Evolutionary conservation across 129 eudicot species (phyloP).

Genomic region (Erigeron canadensis): DNA sequence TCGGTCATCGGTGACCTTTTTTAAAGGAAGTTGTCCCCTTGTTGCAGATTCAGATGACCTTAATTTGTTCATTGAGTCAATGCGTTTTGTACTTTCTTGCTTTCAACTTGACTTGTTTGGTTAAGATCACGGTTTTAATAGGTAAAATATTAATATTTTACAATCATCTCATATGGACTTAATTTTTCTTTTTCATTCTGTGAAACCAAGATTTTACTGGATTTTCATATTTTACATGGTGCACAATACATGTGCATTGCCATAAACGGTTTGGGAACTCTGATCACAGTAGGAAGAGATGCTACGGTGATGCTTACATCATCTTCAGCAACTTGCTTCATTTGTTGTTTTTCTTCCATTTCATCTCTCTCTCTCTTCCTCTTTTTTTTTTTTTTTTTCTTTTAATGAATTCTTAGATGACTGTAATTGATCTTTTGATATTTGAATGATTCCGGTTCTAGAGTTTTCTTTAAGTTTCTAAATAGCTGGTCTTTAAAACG

Average conservation of each 20-base stretch:
- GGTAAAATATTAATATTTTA: too few species aligned
- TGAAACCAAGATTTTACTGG: too few species aligned
- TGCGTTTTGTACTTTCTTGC: not conserved
- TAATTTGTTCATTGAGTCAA: not conserved
- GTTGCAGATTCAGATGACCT: not conserved
- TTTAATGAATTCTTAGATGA: not conserved
- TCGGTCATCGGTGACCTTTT: not conserved
- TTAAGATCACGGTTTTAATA: not conserved
- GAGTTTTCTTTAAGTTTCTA: not conserved
- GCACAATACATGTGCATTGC: too few species aligned
- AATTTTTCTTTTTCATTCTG: too few species aligned
- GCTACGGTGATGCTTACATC: too few species aligned
- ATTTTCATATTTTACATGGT: too few species aligned
- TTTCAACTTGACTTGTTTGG: not conserved
- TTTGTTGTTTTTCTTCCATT: too few species aligned
- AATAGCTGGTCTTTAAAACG: not conserved
- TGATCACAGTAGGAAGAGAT: too few species aligned
- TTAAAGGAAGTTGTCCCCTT: not conserved
- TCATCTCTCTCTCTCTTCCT: not conserved
- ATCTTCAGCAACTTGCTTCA: too few species aligned
- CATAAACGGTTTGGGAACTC: too few species aligned
- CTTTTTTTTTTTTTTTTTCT: too few species aligned
- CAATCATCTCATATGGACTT: too few species aligned
- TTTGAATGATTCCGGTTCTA: slow-evolving; percentile 11
- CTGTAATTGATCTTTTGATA: not conserved